Evolutionary conservation across 371 early-diverging fungal species (phyloP), one percentile per base, ranked within the genome.

Genomic region (Rhizomucor pusillus): DNA sequence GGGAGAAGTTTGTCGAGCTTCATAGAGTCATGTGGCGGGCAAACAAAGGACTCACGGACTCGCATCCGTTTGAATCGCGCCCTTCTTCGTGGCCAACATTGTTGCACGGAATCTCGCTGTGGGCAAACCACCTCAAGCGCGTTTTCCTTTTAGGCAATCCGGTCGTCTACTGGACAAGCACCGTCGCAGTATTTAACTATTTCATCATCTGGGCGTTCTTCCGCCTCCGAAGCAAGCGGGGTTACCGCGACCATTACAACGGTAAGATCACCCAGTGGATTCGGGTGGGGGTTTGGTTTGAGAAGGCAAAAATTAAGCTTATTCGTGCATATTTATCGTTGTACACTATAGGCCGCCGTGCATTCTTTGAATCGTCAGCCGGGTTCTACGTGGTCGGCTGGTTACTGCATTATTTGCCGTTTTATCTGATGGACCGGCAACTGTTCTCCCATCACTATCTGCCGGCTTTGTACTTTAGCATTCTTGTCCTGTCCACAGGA

Each of bases 91-190:
- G 98, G 98, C 86, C 92, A 11, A 79, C 90, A 59, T 72, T 96
- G 47, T 73, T 80, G 36, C 82, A 92, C 24, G 95, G 95, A 1
- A 93, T 97, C 60, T 83, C 86, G 1, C 95, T 93, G 75, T 98
- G 97, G 97, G 85, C 80, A n/a, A 62, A 66, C 25, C 72, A 75
- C 9, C 63, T 71, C 19, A 57, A 65, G 14, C 90, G 91, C 51
- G 87, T 99, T 60, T 96, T 98, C 60, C 79, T 99, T 50, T 63
- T 99, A 22, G 99, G 99, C n/a, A 99, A 99, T 67, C 98, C 99
- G 11, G 43, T 94, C 36, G 68, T 90, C 6, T 99, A 95, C 88
- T 97, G 95, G 88, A 41, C 82, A 13, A 74, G 89, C 7, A 81
- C 89, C 37, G 69, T 82, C 2, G 79, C 87, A n/a, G 66, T 90